Conservation (phyloP, 2,329 filamentous ascomycete genomes). For the Grosmannia huntii region DNA sequence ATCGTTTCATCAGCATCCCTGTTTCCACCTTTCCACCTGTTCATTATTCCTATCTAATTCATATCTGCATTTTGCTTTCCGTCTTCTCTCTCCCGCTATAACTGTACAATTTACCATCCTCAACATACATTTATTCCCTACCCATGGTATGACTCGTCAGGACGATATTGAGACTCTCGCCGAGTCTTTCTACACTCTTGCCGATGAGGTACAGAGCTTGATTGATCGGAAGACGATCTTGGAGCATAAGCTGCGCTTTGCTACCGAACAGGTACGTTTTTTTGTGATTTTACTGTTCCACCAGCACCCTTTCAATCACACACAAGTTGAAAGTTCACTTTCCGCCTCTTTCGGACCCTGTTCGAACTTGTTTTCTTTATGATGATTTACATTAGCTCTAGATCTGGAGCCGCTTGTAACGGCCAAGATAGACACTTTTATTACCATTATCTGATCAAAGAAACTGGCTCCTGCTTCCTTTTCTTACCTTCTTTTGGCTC, state of each 20-base stretch:
- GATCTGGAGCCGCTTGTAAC: conserved; percentile 55
- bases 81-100: background rate
- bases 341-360: background rate
- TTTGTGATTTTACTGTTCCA: background rate
- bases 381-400: conserved; percentile 59
- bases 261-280: conserved; percentile 49
- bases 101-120: conserved; percentile 6
- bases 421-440: conserved; percentile 48
- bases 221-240: conserved; percentile 52
- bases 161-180: conserved; percentile 42
- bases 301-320: too few species aligned
- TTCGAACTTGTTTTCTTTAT: conserved; percentile 17
- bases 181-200: conserved; percentile 51
- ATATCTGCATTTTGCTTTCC: background rate
- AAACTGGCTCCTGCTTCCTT: conserved; percentile 1
- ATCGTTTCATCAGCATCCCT: background rate
- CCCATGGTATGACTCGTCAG: conserved; percentile 28
- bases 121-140: background rate
- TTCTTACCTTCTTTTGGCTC: conserved; percentile 9
- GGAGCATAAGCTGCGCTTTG: conserved; percentile 54
- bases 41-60: background rate
- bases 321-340: too few species aligned
- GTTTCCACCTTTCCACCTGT: background rate
- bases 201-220: conserved; percentile 51
- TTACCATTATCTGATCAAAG: conserved; percentile 28